A percentile compares a stretch with the other conserved stretches of the same genome.
Evolutionary conservation across 495 filamentous ascomycete genomes (phyloP).

Genomic region (Talaromyces liani): DNA sequence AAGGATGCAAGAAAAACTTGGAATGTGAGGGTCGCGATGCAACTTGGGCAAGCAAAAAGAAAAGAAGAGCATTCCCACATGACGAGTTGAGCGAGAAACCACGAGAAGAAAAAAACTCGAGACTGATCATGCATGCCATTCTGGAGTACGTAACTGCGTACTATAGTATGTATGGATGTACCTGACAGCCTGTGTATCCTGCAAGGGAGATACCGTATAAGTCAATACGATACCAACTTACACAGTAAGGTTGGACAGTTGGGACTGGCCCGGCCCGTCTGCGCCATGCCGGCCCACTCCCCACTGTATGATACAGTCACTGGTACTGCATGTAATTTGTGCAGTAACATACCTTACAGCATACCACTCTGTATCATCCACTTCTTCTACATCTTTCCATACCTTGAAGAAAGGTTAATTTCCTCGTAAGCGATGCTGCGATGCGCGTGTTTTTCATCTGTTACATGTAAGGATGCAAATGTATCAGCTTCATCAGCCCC

Average conservation of each 20-base stretch:
- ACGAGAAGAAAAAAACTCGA: neutral
- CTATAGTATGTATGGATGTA: neutral
- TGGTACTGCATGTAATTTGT: neutral
- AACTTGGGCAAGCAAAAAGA: neutral
- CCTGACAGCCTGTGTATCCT: slow-evolving; percentile 8
- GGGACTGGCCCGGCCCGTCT: slow-evolving; percentile 4
- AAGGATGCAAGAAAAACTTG: slow-evolving; percentile 4
- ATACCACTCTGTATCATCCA: neutral
- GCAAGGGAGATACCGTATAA: neutral
- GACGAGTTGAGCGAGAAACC: neutral
- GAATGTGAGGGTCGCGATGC: slow-evolving; percentile 7
- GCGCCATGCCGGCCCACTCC: neutral
- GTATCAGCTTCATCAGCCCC: neutral
- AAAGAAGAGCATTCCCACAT: slow-evolving; percentile 1
- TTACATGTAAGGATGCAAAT: neutral
- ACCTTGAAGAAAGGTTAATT: neutral
- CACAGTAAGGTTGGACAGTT: neutral
- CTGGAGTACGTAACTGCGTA: neutral
- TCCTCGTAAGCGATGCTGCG: neutral
- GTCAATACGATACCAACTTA: neutral
- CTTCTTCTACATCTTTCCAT: neutral
- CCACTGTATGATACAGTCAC: neutral
- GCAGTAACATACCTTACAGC: neutral
- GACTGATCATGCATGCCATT: slow-evolving; percentile 2
- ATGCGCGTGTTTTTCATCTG: neutral